These are phyloP conservation scores for Capsicum chinense DNA, from an alignment of 257 asterid genomes.

Conservation along the genomic window DNA sequence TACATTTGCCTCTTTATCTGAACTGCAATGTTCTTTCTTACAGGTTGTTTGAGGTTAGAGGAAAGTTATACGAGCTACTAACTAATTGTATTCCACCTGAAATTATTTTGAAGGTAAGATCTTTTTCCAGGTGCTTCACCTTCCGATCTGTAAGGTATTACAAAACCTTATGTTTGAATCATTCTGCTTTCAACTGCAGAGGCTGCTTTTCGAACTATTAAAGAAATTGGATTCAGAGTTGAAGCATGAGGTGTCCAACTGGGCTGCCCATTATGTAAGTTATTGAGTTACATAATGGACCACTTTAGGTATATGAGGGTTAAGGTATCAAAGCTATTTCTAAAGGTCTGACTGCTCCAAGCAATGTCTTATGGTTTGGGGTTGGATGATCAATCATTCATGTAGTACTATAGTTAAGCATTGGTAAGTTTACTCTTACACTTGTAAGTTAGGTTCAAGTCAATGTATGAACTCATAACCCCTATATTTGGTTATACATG, in stretches of 20 bases:
- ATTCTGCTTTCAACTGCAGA: slow-evolving; percentile 55
- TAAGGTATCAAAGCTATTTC: slow-evolving; percentile 5
- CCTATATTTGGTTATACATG: slow-evolving; percentile 17
- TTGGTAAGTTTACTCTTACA: neutral
- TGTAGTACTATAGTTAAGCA: neutral
- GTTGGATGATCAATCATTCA: slow-evolving; percentile 20
- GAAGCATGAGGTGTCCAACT: slow-evolving; percentile 82
- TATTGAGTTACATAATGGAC: slow-evolving; percentile 4
- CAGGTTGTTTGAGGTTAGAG: slow-evolving; percentile 95
- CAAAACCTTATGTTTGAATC: neutral
- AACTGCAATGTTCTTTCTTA: slow-evolving; percentile 28
- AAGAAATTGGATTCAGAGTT: slow-evolving; percentile 92
- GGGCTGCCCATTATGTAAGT: slow-evolving; percentile 99
- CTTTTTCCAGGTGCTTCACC: slow-evolving; percentile 27
- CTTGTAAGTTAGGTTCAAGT: slow-evolving; percentile 4
- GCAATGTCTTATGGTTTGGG: neutral
- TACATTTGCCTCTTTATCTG: neutral
- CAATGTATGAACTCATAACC: neutral
- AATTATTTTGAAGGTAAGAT: slow-evolving; percentile 72
- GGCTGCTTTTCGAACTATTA: slow-evolving; percentile 79
- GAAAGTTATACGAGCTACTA: slow-evolving; percentile 89
- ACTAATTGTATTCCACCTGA: slow-evolving; percentile 96
- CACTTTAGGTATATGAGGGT: neutral
- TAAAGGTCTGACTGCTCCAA: neutral
- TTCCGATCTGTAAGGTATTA: neutral